phyloP scores from a whole-genome alignment of 306 rosid species.

The Vigna reflexopilosa region DNA sequence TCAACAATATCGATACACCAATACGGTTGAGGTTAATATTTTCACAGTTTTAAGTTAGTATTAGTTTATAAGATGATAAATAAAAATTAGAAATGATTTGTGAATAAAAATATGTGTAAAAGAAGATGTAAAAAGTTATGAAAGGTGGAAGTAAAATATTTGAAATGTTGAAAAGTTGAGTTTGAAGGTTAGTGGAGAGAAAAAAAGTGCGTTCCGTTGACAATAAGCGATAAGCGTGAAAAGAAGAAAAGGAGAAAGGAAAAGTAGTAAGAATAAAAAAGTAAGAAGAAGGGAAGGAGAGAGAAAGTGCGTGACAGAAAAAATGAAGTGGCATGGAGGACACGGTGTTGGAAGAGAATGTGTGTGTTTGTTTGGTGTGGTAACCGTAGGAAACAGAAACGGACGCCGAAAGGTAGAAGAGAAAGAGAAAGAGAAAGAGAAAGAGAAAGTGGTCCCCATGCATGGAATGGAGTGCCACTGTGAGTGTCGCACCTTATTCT shows the following conservation, averaged over 20 bases:
- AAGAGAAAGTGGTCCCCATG: neutral
- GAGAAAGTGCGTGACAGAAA: slow-evolving; percentile 28
- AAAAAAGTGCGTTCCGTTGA: slow-evolving; percentile 33
- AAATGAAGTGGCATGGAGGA: neutral
- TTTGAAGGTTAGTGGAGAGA: neutral
- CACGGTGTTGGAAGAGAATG: neutral
- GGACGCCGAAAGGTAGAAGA: too few relatives aligned
- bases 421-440: too few relatives aligned
- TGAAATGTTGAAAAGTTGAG: neutral
- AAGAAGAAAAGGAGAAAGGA: neutral
- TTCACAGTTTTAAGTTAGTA: too few relatives aligned
- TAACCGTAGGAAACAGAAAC: neutral
- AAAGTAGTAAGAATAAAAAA: neutral
- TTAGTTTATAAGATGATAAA: too few relatives aligned
- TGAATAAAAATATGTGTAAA: too few relatives aligned
- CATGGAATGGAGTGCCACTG: neutral
- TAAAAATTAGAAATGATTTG: too few relatives aligned
- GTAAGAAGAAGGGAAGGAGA: neutral
- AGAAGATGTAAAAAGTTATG: too few relatives aligned
- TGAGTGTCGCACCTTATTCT: neutral
- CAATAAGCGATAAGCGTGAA: slow-evolving; percentile 9
- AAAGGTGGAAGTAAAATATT: too few relatives aligned
- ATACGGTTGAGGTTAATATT: too few relatives aligned
- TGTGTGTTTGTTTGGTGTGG: neutral
- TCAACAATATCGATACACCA: too few relatives aligned